Base-by-base conservation (phyloP, 352 stramenopile genomes). In the Pythium phragmitis region DNA sequence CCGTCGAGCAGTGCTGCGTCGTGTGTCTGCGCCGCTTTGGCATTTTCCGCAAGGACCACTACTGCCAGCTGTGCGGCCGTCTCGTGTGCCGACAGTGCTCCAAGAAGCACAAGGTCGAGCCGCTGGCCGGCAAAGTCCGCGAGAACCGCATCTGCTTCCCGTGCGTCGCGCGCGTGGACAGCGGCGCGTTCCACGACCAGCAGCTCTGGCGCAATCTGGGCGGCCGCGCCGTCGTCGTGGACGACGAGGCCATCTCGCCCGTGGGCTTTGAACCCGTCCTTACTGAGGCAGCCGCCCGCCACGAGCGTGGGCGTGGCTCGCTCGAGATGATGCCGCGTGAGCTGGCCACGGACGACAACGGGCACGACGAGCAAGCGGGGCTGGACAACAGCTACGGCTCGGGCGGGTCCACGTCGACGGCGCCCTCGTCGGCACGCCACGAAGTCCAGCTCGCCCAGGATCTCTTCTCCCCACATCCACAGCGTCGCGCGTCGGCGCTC, bases 101-200 rank as follows among this genome's bases (percentile, higher is more conserved):
- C 16, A 71, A 74, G 42, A 89, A 89, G 66, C 83, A 88, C 64
- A 81, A 90, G 14, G 77, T 92, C 8, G 83, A 92, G 61, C 64
- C 76, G 5, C 37, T 81, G 21, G 67, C 73, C 0, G 76, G 73
- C 33, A 66, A 60, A 55, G 70, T 90, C 21, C 79, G 74, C 17
- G 77, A 84, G 43, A 80, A 73, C 54, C 80, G 83, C 51, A 73
- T 90, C 55, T 92, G 83, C 56, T 87, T 77, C 50, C 55, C 72
- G 4, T 89, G 80, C 23, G 75, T 88, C 30, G 78, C 77, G 30
- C 80, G 75, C 14, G 77, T 87, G 19, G 78, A 88, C 54, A 77
- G 63, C 12, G 72, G 68, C 51, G 70, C 76, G 9, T 82, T 81
- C 43, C 69, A 82, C 21, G 63, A 73, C n/a, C 50, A 70, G 8